Evolutionary conservation across 129 eudicot species (phyloP), one percentile per base, ranked within the genome.

Genomic region (Pulicaria dysenterica): DNA sequence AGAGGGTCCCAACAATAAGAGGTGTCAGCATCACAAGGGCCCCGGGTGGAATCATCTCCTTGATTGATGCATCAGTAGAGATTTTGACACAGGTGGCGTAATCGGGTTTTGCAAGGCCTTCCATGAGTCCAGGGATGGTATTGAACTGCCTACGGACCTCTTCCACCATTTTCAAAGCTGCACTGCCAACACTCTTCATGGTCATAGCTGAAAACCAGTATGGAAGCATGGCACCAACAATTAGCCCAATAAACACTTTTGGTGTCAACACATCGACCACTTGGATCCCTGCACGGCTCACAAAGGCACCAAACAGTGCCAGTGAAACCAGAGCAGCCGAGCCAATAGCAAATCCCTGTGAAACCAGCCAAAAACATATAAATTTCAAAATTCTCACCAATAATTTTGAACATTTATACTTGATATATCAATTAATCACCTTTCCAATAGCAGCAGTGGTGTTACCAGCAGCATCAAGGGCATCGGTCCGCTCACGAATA

Each of bases 191-290:
- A 70, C 97, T 91, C 84, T 91, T 91, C 97, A 91, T 91, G 53
- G 97, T 91, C 97, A 91, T 91, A 77, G 95, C 97, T 2, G 97
- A 91, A 54, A 90, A 90, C 96, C 96, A 90, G 80, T 90, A 90
- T 0, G 96, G 96, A 69, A 90, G 96, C 96, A 91, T 91, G 45
- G 97, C 97, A 61, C 97, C 97, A 5, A 91, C 97, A 14, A 87
- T 72, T 62, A 91, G 76, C 41, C 97, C 97, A 5, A 91, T 91
- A 75, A 91, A 87, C 41, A 87, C 97, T 62, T 91, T 91, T 4
- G 97, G 97, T 10, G 91, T 83, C 85, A 91, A 72, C 1, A 91
- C 95, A 77, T 91, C 95, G 40, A 91, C 95, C 0, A 72, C 81
- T 34, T 85, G 69, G 59, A 91, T 83, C 31, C 64, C 85, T 0